These are phyloP conservation scores for Arabis hirsuta DNA, from an alignment of 345 rosid genomes.

Conservation along the genomic window DNA sequence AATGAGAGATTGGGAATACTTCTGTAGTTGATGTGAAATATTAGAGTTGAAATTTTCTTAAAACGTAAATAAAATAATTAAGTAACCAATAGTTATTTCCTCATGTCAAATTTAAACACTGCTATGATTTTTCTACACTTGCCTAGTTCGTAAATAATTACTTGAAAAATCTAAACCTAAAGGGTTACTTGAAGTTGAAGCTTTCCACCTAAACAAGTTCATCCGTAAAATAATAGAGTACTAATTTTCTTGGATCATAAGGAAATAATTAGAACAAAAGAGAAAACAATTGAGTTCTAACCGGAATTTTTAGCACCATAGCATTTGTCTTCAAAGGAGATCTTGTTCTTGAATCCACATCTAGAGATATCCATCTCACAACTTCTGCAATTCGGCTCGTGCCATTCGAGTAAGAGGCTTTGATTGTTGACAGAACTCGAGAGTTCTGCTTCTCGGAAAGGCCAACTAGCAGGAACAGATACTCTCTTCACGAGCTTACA, in stretches of 20 bases:
- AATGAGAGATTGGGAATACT: slow-evolving; percentile 4
- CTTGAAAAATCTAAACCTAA: background rate
- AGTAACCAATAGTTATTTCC: slow-evolving; percentile 16
- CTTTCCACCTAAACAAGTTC: background rate
- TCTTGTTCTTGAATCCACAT: slow-evolving; percentile 54
- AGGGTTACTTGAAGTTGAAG: background rate
- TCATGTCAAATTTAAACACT: background rate
- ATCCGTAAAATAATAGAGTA: background rate
- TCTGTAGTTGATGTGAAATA: background rate
- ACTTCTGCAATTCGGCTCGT: slow-evolving; percentile 51
- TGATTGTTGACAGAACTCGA: slow-evolving; percentile 34
- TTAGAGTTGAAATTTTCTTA: background rate
- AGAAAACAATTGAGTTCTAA: slow-evolving; percentile 10
- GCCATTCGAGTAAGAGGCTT: slow-evolving; percentile 57
- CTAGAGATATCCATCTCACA: slow-evolving; percentile 56
- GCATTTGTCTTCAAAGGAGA: slow-evolving; percentile 50
- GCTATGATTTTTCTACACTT: background rate
- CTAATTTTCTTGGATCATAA: background rate
- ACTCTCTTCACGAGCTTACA: slow-evolving; percentile 45
- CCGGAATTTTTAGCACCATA: slow-evolving; percentile 43
- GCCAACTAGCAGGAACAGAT: slow-evolving; percentile 44
- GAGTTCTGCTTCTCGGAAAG: background rate
- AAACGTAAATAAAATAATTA: slow-evolving; percentile 1
- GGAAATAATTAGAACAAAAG: background rate
- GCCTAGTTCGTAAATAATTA: background rate